Percentiles rank a stretch among this genome's conserved stretches.
phyloP scores from a whole-genome alignment of 2,329 filamentous ascomycete species.

The Cladosporium sp. region DNA sequence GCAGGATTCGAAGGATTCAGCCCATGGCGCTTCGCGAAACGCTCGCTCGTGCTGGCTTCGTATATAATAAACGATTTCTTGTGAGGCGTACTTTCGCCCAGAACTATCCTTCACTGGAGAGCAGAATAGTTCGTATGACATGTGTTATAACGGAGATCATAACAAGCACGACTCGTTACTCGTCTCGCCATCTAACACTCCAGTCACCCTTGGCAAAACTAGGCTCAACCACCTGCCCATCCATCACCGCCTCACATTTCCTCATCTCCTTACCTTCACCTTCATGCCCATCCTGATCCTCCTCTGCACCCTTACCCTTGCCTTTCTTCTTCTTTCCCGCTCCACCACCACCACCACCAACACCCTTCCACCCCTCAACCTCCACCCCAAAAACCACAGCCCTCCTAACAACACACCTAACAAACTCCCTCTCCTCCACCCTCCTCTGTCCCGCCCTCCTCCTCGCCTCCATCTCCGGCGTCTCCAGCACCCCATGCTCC shows the following conservation, averaged over 20 bases:
- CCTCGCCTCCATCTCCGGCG: conserved; percentile 48
- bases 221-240: conserved; percentile 54
- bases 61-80: too few species aligned
- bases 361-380: conserved; percentile 20
- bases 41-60: too few species aligned
- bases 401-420: conserved; percentile 59
- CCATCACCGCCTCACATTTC: conserved; percentile 58
- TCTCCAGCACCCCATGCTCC: conserved; percentile 49
- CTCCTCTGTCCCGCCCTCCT: conserved; percentile 46
- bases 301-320: conserved; percentile 16
- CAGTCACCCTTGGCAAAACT: conserved; percentile 60
- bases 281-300: conserved; percentile 20
- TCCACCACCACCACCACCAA: conserved; percentile 19
- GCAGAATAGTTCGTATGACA: too few species aligned
- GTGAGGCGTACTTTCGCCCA: too few species aligned
- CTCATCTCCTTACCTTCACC: conserved; percentile 17
- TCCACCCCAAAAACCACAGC: conserved; percentile 54
- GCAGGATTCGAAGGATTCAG: too few species aligned
- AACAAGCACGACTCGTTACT: too few species aligned
- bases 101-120: too few species aligned
- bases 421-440: conserved; percentile 53
- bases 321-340: conserved; percentile 9
- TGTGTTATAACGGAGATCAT: too few species aligned
- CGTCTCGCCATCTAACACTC: conserved; percentile 55
- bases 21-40: too few species aligned